Conservation (phyloP, 1,139 yeast genomes). For the Suhomyces yuchorum region DNA sequence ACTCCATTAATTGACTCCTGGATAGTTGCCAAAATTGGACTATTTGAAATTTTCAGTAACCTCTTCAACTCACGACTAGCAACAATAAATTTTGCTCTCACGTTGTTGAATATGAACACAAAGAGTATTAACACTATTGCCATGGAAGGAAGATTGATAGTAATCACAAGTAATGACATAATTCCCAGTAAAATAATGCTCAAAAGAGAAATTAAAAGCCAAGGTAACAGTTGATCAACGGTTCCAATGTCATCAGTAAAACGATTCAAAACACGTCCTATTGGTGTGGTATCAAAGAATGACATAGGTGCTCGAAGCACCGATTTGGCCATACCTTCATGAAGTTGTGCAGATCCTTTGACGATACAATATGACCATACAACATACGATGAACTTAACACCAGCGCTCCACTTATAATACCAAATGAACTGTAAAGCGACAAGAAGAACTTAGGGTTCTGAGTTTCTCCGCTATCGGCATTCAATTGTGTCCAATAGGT, state of each 20-base stretch:
- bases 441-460: constrained; percentile 22
- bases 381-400: constrained; percentile 26
- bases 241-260: constrained; percentile 31
- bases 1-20: constrained; percentile 35
- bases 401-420: constrained; percentile 25
- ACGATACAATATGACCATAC: constrained; percentile 33
- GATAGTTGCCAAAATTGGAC: constrained; percentile 31
- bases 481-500: constrained; percentile 32
- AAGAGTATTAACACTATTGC: constrained; percentile 22
- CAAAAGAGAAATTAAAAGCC: constrained; percentile 27
- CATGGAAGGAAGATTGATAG: constrained; percentile 30
- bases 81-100: constrained; percentile 27
- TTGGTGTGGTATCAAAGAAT: constrained; percentile 36
- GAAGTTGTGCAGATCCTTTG: constrained; percentile 28
- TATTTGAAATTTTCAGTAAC: constrained; percentile 25
- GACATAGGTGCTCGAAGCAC: constrained; percentile 35
- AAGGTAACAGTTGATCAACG: constrained; percentile 29
- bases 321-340: constrained; percentile 28
- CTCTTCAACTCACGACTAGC: constrained; percentile 32
- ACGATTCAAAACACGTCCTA: constrained; percentile 34
- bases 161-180: constrained; percentile 25
- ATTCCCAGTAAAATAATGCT: constrained; percentile 17
- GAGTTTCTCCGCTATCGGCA: constrained; percentile 24
- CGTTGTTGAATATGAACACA: constrained; percentile 26
- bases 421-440: constrained; percentile 25